Base-by-base conservation (phyloP, 139 green algal genomes). In the Klebsormidium nitens region DNA sequence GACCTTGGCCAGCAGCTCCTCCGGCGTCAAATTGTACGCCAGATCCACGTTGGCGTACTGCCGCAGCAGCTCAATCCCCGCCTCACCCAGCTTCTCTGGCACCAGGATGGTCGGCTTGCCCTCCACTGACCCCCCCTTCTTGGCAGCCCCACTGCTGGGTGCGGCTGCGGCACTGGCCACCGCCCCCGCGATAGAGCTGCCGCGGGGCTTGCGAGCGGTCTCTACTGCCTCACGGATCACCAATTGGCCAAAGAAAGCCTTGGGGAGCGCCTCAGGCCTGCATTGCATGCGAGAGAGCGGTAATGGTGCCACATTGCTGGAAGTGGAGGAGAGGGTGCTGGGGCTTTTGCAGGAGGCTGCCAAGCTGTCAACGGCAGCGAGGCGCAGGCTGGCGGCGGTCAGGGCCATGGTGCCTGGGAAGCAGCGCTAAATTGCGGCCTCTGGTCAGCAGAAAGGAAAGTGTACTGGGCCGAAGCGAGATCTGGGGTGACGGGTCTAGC, bases 31-130 rank as follows among this genome's bases (percentile, higher is more conserved):
- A 64, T 84, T 84, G 61, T 91, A 95, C 5, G 71, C 80, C 71
- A 66, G 81, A 60, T 92, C 83, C 23, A 87, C 85, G 4, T 88
- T 87, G 1, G 83, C 87, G 37, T 80, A 81, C 46, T 86, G 36
- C 71, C 87, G 72, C 31, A 97, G 82, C 67, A 96, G 75, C 3
- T 92, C 85, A 28, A 97, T 32, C 85, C 89, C 89, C 40, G 82
- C 77, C 8, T 79, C 64, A 19, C 91, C 91, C 29, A 97, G 85
- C 79, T 96, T 96, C 75, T 97, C 92, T 4, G 92, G 71, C 6
- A 97, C 87, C 71, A 97, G 76, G 29, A 97, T 90, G 19, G 79
- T 91, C 40, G 87, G 89, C 66, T 76, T 76, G 8, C 64, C 71
- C 23, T 35, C 19, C 1, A 75, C 40, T 8, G 42, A 8, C 42